Evolutionary conservation across 768 basidiomycete species (phyloP), one percentile per base, ranked within the genome.

Genomic region (Steccherinum ochraceum): DNA sequence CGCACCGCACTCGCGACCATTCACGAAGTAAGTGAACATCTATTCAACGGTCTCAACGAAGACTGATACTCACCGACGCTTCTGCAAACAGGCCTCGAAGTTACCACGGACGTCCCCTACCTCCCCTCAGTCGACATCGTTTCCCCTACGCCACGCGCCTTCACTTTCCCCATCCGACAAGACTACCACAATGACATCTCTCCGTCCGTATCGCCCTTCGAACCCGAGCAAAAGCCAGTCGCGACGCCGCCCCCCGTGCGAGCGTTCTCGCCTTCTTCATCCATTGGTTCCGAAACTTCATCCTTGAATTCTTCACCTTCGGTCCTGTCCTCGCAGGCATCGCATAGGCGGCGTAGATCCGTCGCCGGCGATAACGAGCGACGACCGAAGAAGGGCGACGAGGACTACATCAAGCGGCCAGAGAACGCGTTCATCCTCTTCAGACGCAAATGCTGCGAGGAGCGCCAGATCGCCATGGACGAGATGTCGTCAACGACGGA

Each of bases 391-490:
- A 75, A 83, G 72, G 86, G 87, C 58, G 86, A 89, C 67, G 84
- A 85, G 45, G 85, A 86, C 66, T 89, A 89, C 62, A 81, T 89
- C 72, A 88, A 88, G 67, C 81, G 87, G 40, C 87, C 86, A 1
- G 84, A 87, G 69, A 89, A 89, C 61, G 87, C 87, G 5, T 89
- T 89, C 73, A 89, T 89, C 64, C 76, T 89, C 50, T 89, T 89
- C 77, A 80, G 87, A 49, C 78, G 86, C 58, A 81, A 84, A 60
- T 86, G 83, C 68, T 86, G 83, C 67, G 82, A 85, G 67, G 83
- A 86, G 46, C 79, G 81, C 26, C 80, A 84, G 64, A 69, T 71
- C 12, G 75, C 76, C 42, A 72, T 69, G 49, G 79, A 78, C 45
- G 79, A 79, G 47, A 75, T 69, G 2, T 18, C n/a, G 5, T 43